phyloP scores from a whole-genome alignment of 495 filamentous ascomycete species.

The Stereocaulon alpinum region DNA sequence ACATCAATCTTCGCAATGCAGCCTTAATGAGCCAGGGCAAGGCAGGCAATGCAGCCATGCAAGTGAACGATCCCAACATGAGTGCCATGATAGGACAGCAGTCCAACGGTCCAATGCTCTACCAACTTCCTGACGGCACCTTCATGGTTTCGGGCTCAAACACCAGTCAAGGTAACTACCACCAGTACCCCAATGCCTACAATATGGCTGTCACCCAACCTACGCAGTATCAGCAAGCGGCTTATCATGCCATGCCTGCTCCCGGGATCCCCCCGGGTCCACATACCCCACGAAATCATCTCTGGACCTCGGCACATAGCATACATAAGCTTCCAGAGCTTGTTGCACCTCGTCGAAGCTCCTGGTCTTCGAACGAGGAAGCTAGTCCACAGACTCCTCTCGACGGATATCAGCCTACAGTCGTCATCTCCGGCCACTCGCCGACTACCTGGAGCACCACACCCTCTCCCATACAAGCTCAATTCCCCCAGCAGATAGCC shows the following conservation, averaged over 20 bases:
- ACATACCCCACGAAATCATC: conserved; percentile 26
- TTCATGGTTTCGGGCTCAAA: conserved; percentile 16
- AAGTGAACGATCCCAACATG: conserved; percentile 6
- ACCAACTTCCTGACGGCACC: conserved; percentile 18
- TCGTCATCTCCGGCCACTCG: conserved; percentile 52
- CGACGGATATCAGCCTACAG: conserved; percentile 40
- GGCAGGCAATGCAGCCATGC: conserved; percentile 5
- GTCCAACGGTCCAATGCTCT: conserved; percentile 7
- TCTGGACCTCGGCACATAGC: conserved; percentile 40
- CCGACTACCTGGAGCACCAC: conserved; percentile 41
- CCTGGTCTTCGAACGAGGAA: conserved; percentile 60
- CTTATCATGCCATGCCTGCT: conserved; percentile 12
- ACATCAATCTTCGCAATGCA: conserved; percentile 13
- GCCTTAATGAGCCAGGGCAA: conserved; percentile 9
- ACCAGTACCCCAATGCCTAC: conserved; percentile 14
- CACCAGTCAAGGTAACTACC: conserved; percentile 15
- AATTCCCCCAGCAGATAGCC: conserved; percentile 32
- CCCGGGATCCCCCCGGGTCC: conserved; percentile 2
- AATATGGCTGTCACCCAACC: conserved; percentile 15
- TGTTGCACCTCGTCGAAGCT: conserved; percentile 47
- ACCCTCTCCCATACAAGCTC: conserved; percentile 54
- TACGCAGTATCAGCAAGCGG: conserved; percentile 15
- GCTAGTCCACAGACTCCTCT: conserved; percentile 51
- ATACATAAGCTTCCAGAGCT: conserved; percentile 42
- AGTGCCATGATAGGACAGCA: conserved; percentile 17